Evolutionary conservation across 306 rosid genomes (phyloP), one percentile per base, ranked within the genome.

Genomic region (Astragalus membranaceus): DNA sequence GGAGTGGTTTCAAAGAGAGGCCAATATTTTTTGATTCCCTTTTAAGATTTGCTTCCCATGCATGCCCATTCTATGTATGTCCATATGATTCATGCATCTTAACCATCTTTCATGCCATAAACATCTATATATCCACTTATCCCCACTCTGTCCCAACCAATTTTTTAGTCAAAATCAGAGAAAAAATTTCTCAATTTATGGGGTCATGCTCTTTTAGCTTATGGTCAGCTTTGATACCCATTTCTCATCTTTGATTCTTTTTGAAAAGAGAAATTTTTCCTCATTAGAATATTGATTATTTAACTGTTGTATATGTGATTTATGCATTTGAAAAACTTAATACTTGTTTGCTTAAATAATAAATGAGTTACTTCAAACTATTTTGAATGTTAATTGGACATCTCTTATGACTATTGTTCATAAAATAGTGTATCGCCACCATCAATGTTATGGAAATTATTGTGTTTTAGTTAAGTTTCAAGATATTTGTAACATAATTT

Each of bases 11-110:
- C 85, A 76, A 80, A 83, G 84, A 77, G 86, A 72, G 72, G 90
- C 86, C 96, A 87, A 78, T 87, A 83, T 89, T 88, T 69, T 81
- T 87, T 81, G 89, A 89, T 89, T 79, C 86, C 80, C 92, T 85
- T 87, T 83, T 60, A 54, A 82, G 96, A 87, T 89, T 83, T 89
- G 96, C 87, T 83, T 87, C 96, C 89, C 90, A 89, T 87, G 90
- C 80, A 75, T 80, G 17, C 47, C 68, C 76, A 55, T 65, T 26
- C 9, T 16, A 33, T 73, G 20, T 36, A 33, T 14, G 15, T 37
- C 6, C 6, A 12, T 10, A 11, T 49, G 0, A 49, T 39, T 33
- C 75, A 79, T 76, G 73, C 75, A 72, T 67, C 55, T 14, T 20
- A 64, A 8, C 71, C 75, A 76, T 68, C 15, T 63, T 35, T n/a